Conservation (phyloP, 192 early-diverging fungal genomes). For the Mortierella alpina region DNA sequence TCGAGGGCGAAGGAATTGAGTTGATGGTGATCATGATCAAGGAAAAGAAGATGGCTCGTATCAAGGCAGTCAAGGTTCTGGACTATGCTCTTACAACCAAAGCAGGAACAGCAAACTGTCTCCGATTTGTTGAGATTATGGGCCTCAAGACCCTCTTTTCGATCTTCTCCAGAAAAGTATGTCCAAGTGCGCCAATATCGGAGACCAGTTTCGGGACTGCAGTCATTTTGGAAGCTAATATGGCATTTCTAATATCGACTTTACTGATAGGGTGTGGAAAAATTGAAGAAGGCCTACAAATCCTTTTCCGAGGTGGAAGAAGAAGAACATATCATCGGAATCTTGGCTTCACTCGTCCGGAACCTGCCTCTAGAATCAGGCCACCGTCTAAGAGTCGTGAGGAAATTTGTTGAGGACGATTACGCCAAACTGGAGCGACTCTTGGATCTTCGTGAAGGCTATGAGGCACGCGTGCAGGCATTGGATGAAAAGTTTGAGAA, state of each 20-base stretch:
- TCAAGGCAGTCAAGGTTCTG: constrained; percentile 88
- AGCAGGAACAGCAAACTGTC: constrained; percentile 61
- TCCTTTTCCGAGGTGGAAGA: constrained; percentile 82
- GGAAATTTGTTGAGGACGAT: constrained; percentile 86
- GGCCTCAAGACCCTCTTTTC: constrained; percentile 91
- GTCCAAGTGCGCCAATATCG: neutral
- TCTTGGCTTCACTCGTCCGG: constrained; percentile 83
- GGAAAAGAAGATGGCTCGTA: constrained; percentile 83
- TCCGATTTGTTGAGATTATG: constrained; percentile 82
- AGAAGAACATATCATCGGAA: constrained; percentile 89
- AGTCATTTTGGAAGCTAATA: neutral
- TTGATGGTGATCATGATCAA: constrained; percentile 91
- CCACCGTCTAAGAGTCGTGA: constrained; percentile 75
- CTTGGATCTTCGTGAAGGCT: constrained; percentile 79
- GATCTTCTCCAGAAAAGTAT: constrained; percentile 82
- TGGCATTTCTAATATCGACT: neutral
- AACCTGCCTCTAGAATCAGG: constrained; percentile 69
- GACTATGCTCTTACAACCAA: constrained; percentile 77
- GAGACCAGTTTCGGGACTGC: neutral
- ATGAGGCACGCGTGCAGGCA: constrained; percentile 68
- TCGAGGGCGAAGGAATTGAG: constrained; percentile 90
- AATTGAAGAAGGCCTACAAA: constrained; percentile 84
- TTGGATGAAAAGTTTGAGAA: constrained; percentile 68
- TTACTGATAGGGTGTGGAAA: constrained; percentile 68
- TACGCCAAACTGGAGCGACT: constrained; percentile 87